Conservation (phyloP, 345 rosid species). For the Diplotaxis tenuifolia region DNA sequence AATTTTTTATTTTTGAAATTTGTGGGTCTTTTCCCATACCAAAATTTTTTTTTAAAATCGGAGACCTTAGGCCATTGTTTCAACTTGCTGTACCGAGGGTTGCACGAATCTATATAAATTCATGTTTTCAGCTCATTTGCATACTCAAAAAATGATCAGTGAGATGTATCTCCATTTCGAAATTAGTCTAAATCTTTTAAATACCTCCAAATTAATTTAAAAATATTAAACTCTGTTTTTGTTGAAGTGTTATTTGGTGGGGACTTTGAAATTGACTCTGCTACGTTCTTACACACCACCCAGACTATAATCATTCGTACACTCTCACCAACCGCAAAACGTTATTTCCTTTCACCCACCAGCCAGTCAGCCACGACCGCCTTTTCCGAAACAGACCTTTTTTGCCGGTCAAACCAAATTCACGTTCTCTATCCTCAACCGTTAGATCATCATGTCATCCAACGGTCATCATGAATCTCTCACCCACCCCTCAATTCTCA, state of each 20-base stretch:
- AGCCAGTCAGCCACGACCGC: constrained; percentile 25
- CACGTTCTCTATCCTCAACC: constrained; percentile 24
- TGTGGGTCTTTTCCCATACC: no score
- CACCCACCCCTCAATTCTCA: constrained; percentile 35
- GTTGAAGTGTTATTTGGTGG: background rate
- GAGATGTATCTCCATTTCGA: no score
- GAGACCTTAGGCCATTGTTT: no score
- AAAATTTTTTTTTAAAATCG: no score
- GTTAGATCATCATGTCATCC: constrained; percentile 22
- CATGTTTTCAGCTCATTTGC: no score
- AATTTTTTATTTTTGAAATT: no score
- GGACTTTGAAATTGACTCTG: constrained; percentile 18
- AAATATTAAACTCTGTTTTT: no score
- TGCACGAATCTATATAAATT: no score
- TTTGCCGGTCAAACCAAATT: constrained; percentile 27
- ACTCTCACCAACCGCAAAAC: constrained; percentile 34
- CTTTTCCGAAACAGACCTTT: background rate
- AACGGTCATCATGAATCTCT: constrained; percentile 28
- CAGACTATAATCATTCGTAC: constrained; percentile 3
- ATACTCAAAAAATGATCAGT: no score
- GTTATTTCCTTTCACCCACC: constrained; percentile 22
- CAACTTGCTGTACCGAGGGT: no score
- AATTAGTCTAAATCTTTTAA: no score
- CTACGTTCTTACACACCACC: constrained; percentile 18
- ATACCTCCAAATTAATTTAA: no score